Percentiles rank a stretch among this genome's conserved stretches.
Conservation (phyloP, 108 stramenopile genomes). For the Schizochytrium sp. region DNA sequence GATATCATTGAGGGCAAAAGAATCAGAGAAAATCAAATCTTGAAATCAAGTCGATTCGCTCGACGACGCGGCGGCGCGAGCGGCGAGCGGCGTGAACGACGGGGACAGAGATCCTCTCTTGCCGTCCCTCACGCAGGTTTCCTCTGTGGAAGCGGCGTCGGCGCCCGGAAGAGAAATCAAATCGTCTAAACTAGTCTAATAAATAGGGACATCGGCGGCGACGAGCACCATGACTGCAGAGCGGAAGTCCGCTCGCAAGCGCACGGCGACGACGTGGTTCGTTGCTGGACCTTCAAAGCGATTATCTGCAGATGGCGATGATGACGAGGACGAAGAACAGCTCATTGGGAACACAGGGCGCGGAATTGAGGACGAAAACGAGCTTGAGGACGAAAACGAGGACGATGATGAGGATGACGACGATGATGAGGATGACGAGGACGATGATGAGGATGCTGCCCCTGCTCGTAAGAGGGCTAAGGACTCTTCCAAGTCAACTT, state of each 20-base stretch:
- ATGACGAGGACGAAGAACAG: background rate
- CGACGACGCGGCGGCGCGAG: too few species aligned
- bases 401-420: background rate
- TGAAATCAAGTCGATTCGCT: too few species aligned
- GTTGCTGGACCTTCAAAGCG: conserved; percentile 33
- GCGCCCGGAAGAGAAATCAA: too few species aligned
- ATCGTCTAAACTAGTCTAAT: too few species aligned
- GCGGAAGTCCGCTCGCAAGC: conserved; percentile 21
- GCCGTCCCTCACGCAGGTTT: too few species aligned
- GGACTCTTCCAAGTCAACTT: background rate
- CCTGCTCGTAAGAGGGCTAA: background rate
- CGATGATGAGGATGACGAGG: background rate
- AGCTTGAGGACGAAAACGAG: background rate
- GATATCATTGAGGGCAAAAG: too few species aligned
- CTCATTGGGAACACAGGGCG: too few species aligned
- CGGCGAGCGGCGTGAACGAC: too few species aligned
- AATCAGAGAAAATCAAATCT: too few species aligned
- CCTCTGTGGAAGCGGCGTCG: too few species aligned
- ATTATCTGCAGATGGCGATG: background rate
- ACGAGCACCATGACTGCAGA: background rate
- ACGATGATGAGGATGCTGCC: background rate
- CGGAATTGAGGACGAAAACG: background rate
- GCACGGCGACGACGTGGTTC: conserved; percentile 40
- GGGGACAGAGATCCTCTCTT: too few species aligned
- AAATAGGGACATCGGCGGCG: too few species aligned